These are phyloP conservation scores for Rhodosporidiobolus odoratus DNA, from an alignment of 768 basidiomycete genomes.

Conservation along the genomic window DNA sequence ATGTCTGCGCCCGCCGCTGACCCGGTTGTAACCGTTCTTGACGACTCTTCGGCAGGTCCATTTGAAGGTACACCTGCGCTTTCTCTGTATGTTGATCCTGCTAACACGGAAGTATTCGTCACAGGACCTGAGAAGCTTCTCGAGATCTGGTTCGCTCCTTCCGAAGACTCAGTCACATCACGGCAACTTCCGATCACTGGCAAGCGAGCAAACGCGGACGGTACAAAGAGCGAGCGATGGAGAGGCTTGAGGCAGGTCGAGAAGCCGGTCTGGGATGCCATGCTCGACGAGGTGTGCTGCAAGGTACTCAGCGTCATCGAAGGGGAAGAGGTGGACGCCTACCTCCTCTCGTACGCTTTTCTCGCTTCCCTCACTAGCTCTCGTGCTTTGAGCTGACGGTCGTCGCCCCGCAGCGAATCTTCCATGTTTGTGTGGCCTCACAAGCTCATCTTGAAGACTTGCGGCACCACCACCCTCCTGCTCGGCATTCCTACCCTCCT, in stretches of 20 bases:
- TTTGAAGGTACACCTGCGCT: slow-evolving; percentile 51
- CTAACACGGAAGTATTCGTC: slow-evolving; percentile 46
- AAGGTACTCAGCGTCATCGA: slow-evolving; percentile 85
- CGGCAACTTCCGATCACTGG: slow-evolving; percentile 19
- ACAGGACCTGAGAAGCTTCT: slow-evolving; percentile 53
- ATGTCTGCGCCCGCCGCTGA: not conserved
- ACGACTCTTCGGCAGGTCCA: slow-evolving; percentile 31
- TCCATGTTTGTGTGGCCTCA: slow-evolving; percentile 92
- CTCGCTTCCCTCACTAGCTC: not conserved
- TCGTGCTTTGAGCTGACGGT: not conserved
- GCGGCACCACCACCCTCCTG: slow-evolving; percentile 96
- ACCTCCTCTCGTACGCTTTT: slow-evolving; percentile 75
- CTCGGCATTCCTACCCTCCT: slow-evolving; percentile 91
- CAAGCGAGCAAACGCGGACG: too few relatives aligned
- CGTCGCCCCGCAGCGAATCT: slow-evolving; percentile 67
- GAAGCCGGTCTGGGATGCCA: slow-evolving; percentile 81
- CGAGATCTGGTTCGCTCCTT: slow-evolving; percentile 94
- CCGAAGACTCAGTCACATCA: slow-evolving; percentile 51
- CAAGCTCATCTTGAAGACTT: slow-evolving; percentile 95
- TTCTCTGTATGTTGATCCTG: slow-evolving; percentile 92
- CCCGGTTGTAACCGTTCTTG: slow-evolving; percentile 20
- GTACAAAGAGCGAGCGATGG: slow-evolving; percentile 50
- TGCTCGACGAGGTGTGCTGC: slow-evolving; percentile 95
- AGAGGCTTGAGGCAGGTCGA: slow-evolving; percentile 71
- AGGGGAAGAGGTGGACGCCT: slow-evolving; percentile 88